Base-by-base conservation (phyloP, 306 rosid species). In the Trichosanthes cucumerina region DNA sequence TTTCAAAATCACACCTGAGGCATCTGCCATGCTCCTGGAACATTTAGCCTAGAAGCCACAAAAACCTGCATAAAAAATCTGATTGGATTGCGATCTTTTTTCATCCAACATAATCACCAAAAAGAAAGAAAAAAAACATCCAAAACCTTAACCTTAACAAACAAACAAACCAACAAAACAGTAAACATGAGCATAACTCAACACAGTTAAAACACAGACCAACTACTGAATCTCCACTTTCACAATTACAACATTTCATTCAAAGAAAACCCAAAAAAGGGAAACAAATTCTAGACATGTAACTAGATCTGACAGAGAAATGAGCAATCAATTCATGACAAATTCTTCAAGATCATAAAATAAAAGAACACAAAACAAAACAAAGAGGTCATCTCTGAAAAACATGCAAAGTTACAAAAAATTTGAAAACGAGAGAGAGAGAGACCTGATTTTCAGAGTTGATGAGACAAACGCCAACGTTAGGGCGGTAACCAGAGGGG, bases 1-100 rank as follows among this genome's bases (percentile, higher is more conserved):
- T 66, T 66, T 69, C 9, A 41, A 71, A 44, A 71, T 86, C 85
- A 92, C 98, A 92, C 98, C 98, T 92, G 98, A 86, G 98, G 98
- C 98, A 95, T 95, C 90, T 95, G 98, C 98, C 98, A 95, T 84
- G 97, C 98, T 87, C 98, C 98, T 6, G 98, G 98, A 85, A 95
- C 97, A 86, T 95, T 95, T 88, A 95, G 85, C 80, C 91, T 91
- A 50, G 98, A 95, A 46, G 92, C 98, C 75, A 95, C 98, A 53
- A 95, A 95, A 78, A 95, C 78, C 98, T 95, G 88, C 73, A 78
- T 10, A 59, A 39, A 44, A 81, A 82, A 76, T 72, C 75, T 77
- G 75, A 21, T 6, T 33, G 52, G 78, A 75, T 77, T 71, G 64
- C 31, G 28, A 36, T 21, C 82, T 71, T 24, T 77, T 31, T 18